Evolutionary conservation across 1,284 basidiomycete species (phyloP), one percentile per base, ranked within the genome.

Genomic region (Ustilago tritici): DNA sequence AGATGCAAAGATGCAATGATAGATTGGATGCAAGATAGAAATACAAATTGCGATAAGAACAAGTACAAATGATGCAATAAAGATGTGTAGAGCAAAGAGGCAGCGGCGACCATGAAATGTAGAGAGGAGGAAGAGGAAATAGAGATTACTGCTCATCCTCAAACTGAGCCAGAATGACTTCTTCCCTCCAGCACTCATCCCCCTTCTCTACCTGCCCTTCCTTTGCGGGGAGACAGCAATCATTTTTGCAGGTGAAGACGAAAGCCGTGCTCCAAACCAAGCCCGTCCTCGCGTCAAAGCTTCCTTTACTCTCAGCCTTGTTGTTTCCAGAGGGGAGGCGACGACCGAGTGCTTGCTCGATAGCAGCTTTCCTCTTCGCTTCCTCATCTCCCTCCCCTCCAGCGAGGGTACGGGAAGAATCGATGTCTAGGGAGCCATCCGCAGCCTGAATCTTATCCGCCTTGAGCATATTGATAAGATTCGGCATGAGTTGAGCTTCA

Each of bases 401-500:
- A 40, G 12, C 35, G 0, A 6, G 46, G 14, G 53, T 38, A 36
- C 15, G 1, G 17, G 60, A 15, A 0, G 61, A 12, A 19, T 61
- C 65, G 7, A 43, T 10, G 5, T 62, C 64, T 28, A 62, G 38
- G 12, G 56, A 28, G 3, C 70, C 70, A 17, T 76, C 71, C 7
- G 75, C 65, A 4, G 46, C 35, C 17, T 70, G 54, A 46, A 85
- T 67, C 17, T 59, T 41, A 3, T 79, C 63, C 3, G 73, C 63
- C 4, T 75, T 74, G 17, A 86, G 70, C 17, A 81, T 56, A 63
- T 86, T 84, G 52, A 83, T 82, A 4, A 86, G 61, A 43, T 85
- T 84, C 4, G 84, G 84, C 84, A 86, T 86, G 50, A 86, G 81
- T 65, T 86, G 84, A n/a, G 82, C 68, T 65, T 86, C 84, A 49